Percentiles rank a stretch among this genome's conserved stretches.
phyloP scores from a whole-genome alignment of 139 green algal genomes.

The Chlorella sorokiniana region DNA sequence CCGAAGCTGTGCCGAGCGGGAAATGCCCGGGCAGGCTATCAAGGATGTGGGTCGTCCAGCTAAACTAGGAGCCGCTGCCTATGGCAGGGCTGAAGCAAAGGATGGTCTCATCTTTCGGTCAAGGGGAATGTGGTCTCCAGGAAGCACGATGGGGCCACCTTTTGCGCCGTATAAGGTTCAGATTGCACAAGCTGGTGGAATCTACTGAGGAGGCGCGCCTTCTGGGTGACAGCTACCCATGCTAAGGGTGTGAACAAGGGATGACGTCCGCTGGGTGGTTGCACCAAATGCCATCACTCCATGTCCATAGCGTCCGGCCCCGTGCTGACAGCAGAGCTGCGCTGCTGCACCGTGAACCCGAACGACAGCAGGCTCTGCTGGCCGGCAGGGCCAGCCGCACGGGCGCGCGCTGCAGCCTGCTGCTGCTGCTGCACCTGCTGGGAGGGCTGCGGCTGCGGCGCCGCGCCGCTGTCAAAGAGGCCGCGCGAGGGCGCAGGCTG shows the following conservation, averaged over 20 bases:
- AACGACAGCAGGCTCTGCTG: conserved; percentile 22
- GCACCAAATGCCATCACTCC: background rate
- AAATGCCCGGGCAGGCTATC: no score
- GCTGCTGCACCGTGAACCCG: conserved; percentile 20
- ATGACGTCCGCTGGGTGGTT: background rate
- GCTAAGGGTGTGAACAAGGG: background rate
- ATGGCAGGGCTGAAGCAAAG: no score
- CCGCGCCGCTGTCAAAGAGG: background rate
- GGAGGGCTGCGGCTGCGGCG: background rate
- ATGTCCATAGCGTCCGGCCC: conserved; percentile 28
- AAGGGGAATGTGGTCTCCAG: no score
- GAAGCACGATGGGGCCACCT: no score
- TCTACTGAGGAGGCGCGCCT: no score
- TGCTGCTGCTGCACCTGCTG: conserved; percentile 22
- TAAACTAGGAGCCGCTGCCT: no score
- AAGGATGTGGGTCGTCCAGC: no score
- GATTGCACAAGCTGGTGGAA: no score
- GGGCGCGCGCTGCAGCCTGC: background rate
- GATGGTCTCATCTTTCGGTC: no score
- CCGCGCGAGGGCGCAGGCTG: background rate
- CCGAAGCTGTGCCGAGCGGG: no score
- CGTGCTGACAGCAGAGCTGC: background rate
- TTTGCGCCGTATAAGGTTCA: no score
- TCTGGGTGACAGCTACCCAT: no score
- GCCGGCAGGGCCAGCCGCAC: background rate